Base-by-base conservation (phyloP, 768 basidiomycete species). In the Collybia mongolica region DNA sequence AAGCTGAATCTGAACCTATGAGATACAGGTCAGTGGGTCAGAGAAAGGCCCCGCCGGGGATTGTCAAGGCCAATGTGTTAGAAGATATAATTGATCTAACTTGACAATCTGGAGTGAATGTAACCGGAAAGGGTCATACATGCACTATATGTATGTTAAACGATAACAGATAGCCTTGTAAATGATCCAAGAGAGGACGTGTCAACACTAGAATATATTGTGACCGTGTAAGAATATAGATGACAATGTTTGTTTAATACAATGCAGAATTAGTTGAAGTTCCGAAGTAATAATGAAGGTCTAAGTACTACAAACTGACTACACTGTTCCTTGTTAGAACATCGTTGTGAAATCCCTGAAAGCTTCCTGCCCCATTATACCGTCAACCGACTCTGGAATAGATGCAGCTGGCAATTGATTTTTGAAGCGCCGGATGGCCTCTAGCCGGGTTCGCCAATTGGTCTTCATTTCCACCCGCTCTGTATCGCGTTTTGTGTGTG, bases 361-460 rank as follows among this genome's bases (percentile, higher is more conserved):
- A 6, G 64, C 59, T 55, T 84, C 79, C 57, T 81, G 77, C 23
- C 66, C 70, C 63, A 81, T 76, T n/a, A 82, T 65, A 7, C 72
- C 79, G 23, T 75, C 74, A 19, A 48, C 49, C 32, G 59, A 43
- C 49, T 53, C 63, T 39, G 59, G 54, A 29, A 40, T 61, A 43
- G 61, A 66, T 12, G 53, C 60, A 32, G 54, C 62, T 19, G 64
- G 63, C 24, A 72, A 49, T 55, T 76, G 75, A 15, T 59, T 73
- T 59, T 70, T 73, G 66, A 92, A 88, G 45, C 87, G 79, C 53
- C 85, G 81, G 60, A 98, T 93, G 1, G 85, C 77, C 59, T 90
- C 83, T 56, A 95, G 64, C 44, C 94, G 81, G 41, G 77, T 74
- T 56, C 90, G 80, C 94, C 94, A 98, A 60, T 93, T 94, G 2